phyloP scores from a whole-genome alignment of 2,329 filamentous ascomycete species.

The Aureobasidium sp. region DNA sequence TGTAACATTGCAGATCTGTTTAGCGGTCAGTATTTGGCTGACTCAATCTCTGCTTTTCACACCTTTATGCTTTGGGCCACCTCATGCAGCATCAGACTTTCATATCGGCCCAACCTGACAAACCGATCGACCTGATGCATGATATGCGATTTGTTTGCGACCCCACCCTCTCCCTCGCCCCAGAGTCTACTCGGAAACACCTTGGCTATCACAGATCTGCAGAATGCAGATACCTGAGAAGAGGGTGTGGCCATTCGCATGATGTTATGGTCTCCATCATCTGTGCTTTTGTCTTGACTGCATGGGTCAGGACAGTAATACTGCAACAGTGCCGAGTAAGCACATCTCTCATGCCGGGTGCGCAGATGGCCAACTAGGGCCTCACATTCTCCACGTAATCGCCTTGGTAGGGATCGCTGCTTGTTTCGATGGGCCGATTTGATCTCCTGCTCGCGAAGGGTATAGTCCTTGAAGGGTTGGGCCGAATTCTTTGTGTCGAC shows the following conservation, averaged over 20 bases:
- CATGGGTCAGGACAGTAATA: conserved; percentile 64
- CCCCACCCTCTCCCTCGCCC: conserved; percentile 50
- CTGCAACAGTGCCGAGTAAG: conserved; percentile 69
- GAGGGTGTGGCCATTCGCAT: conserved; percentile 61
- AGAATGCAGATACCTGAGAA: conserved; percentile 75
- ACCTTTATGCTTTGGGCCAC: conserved; percentile 71
- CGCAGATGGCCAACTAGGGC: conserved; percentile 62
- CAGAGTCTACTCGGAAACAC: conserved; percentile 71
- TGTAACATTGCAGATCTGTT: conserved; percentile 23
- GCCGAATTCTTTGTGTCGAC: conserved; percentile 59
- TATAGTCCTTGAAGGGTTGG: conserved; percentile 78
- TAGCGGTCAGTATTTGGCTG: not conserved
- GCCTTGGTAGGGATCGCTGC: conserved; percentile 43
- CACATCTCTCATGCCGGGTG: conserved; percentile 62
- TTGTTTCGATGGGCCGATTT: conserved; percentile 13
- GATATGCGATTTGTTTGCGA: conserved; percentile 55
- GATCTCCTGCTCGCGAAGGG: conserved; percentile 77
- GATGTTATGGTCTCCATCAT: conserved; percentile 31
- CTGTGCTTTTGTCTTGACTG: not conserved
- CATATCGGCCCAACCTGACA: conserved; percentile 69
- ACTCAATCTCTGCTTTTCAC: conserved; percentile 17
- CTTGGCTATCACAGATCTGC: conserved; percentile 64
- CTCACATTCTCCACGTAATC: conserved; percentile 57
- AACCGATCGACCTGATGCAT: conserved; percentile 70
- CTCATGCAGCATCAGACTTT: conserved; percentile 72